Conservation (phyloP, 2,329 filamentous ascomycete species). For the Colletotrichum paranaense region DNA sequence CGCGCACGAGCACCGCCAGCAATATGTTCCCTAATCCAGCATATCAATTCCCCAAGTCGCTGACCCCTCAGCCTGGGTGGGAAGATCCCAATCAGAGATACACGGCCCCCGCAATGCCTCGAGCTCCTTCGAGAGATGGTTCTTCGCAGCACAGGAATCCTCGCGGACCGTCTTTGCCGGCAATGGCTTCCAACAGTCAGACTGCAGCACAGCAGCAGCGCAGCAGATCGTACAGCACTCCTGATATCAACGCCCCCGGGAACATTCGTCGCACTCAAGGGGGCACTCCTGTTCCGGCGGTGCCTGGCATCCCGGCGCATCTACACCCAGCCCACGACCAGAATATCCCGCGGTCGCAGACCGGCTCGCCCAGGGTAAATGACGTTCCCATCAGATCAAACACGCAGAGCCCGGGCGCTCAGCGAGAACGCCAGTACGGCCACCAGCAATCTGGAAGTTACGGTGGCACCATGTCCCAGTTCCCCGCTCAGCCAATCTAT, state of each 20-base stretch:
- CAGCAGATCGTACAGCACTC: constrained; percentile 92
- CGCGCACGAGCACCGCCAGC: constrained; percentile 79
- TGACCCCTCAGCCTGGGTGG: constrained; percentile 75
- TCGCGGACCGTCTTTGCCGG: constrained; percentile 83
- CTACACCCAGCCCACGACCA: constrained; percentile 70
- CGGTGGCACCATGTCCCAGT: constrained; percentile 65
- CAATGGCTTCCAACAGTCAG: constrained; percentile 70
- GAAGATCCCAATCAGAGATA: constrained; percentile 83
- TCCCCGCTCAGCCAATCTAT: constrained; percentile 66
- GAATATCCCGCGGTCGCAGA: constrained; percentile 81
- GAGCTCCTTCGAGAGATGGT: constrained; percentile 83
- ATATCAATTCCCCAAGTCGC: constrained; percentile 80
- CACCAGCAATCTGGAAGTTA: constrained; percentile 61
- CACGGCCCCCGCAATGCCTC: constrained; percentile 87
- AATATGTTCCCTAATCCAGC: constrained; percentile 72
- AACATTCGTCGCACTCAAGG: constrained; percentile 66
- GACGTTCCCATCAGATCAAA: constrained; percentile 75
- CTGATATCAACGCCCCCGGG: constrained; percentile 84
- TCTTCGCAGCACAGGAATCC: constrained; percentile 74
- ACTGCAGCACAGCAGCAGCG: constrained; percentile 74
- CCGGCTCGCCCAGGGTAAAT: constrained; percentile 78
- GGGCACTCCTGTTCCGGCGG: constrained; percentile 71
- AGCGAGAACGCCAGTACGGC: constrained; percentile 65
- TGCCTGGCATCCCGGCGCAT: constrained; percentile 82
- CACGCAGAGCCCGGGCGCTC: constrained; percentile 77